Percentiles rank a stretch among this genome's conserved stretches.
Conservation (phyloP, 2,329 filamentous ascomycete genomes). For the Fusarium sororula region DNA sequence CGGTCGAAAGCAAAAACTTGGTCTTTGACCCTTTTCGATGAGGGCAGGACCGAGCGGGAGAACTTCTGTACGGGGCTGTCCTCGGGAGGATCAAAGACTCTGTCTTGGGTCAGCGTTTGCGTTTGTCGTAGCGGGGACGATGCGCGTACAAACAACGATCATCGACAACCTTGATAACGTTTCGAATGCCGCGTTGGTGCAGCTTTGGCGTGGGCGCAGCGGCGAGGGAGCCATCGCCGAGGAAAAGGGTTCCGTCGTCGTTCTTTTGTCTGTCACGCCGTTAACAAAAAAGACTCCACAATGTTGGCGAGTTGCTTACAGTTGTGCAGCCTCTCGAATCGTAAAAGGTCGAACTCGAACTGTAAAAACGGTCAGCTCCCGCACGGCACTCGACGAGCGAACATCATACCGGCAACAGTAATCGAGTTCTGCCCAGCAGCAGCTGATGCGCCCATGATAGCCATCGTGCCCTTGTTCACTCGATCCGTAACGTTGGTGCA, state of each 20-base stretch:
- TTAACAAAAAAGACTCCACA: constrained; percentile 12
- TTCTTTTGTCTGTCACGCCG: constrained; percentile 60
- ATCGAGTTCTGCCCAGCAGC: constrained; percentile 61
- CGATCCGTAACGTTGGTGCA: background rate
- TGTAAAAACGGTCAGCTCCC: constrained; percentile 48
- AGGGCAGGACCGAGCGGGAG: constrained; percentile 79
- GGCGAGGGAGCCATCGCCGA: constrained; percentile 97
- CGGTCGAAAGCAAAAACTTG: constrained; percentile 97
- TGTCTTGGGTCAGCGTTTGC: constrained; percentile 51
- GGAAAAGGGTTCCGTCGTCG: constrained; percentile 89
- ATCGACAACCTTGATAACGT: constrained; percentile 95
- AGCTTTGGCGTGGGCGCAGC: constrained; percentile 85
- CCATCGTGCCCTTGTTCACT: constrained; percentile 27
- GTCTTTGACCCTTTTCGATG: constrained; percentile 94
- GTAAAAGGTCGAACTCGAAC: constrained; percentile 78
- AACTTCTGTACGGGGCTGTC: constrained; percentile 92
- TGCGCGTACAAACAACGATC: constrained; percentile 88
- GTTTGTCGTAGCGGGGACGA: background rate
- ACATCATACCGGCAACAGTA: constrained; percentile 62
- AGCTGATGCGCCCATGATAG: constrained; percentile 34
- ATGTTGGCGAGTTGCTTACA: constrained; percentile 58
- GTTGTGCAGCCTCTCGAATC: constrained; percentile 93
- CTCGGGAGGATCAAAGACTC: constrained; percentile 96
- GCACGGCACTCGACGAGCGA: background rate
- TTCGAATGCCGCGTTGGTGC: constrained; percentile 83